Evolutionary conservation across 495 filamentous ascomycete species (phyloP), one percentile per base, ranked within the genome.

Genomic region (Penicillium bialowiezense): DNA sequence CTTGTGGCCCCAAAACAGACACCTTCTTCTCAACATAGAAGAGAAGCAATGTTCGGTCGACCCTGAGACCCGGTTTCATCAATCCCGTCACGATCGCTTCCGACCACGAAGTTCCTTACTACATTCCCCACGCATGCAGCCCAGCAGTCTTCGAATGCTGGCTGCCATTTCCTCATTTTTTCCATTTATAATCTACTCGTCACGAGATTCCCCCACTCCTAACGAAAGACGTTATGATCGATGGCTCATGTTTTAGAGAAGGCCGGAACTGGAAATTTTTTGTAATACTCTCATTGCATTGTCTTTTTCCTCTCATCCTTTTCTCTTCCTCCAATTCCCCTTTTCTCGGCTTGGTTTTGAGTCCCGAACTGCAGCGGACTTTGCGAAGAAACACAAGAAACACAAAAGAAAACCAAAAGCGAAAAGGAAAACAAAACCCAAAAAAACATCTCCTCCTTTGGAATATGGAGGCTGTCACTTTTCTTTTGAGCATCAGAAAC

Each of bases 221-320:
- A 61, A 71, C 61, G 64, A 74, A 69, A 72, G 67, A 71, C 62
- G 56, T 71, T 73, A 71, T 60, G 67, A 68, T 75, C 68, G 63
- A 72, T 66, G 69, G 67, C 65, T 73, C 63, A 71, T 68, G 67
- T 65, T 64, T 71, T 74, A 75, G 68, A 74, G 64, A 70, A 67
- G 67, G 59, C 56, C 54, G 63, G 60, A 58, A 57, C 49, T 56
- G 48, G 38, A 51, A 42, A 52, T 51, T 54, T 56, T 8, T 59
- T 65, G 57, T 64, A 60, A 58, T 63, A 64, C 59, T 62, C 57
- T 56, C 46, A 57, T 53, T 49, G 52, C 54, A 48, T 48, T 48
- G 44, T 51, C 52, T 45, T 48, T 40, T 48, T 51, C 41, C 47
- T 28, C 32, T 43, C 28, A 51, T 39, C 41, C 31, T 45, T 52